Conservation (phyloP, 2,329 filamentous ascomycete genomes). For the Sclerotiophoma versabilis region DNA sequence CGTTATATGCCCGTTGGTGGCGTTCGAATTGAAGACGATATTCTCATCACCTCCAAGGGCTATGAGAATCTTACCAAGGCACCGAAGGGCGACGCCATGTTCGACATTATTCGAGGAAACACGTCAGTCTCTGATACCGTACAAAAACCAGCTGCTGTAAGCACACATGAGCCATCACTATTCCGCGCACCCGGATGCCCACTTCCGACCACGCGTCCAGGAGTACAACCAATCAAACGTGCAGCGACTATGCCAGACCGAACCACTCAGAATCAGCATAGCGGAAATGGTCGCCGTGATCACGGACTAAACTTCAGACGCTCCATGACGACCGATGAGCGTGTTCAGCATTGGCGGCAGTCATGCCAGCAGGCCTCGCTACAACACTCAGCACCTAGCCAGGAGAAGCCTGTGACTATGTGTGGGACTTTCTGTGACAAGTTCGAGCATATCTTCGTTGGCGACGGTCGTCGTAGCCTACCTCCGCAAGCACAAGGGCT, state of each 20-base stretch:
- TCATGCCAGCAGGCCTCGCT: neutral
- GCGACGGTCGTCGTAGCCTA: neutral
- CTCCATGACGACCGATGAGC: slow-evolving; percentile 36
- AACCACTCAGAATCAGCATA: neutral
- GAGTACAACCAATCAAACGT: slow-evolving; percentile 26
- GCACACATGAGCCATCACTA: slow-evolving; percentile 17
- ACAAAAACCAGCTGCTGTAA: neutral
- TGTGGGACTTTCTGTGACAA: slow-evolving; percentile 25
- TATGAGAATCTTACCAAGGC: slow-evolving; percentile 77
- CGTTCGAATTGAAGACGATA: slow-evolving; percentile 75
- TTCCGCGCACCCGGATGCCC: slow-evolving; percentile 39
- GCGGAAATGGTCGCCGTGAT: slow-evolving; percentile 24
- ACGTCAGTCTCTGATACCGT: neutral
- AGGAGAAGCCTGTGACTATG: slow-evolving; percentile 13
- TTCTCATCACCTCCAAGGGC: slow-evolving; percentile 73
- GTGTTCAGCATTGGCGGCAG: slow-evolving; percentile 27
- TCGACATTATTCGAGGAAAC: slow-evolving; percentile 58
- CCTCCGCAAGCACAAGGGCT: neutral
- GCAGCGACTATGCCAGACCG: slow-evolving; percentile 34
- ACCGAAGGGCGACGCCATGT: slow-evolving; percentile 71
- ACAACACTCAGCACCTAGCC: neutral
- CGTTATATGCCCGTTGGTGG: slow-evolving; percentile 85
- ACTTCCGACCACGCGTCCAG: slow-evolving; percentile 15
- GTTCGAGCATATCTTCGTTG: slow-evolving; percentile 29
- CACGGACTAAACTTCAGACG: slow-evolving; percentile 27